Conservation (phyloP, 306 rosid species). For the Erythrophleum fordii region DNA sequence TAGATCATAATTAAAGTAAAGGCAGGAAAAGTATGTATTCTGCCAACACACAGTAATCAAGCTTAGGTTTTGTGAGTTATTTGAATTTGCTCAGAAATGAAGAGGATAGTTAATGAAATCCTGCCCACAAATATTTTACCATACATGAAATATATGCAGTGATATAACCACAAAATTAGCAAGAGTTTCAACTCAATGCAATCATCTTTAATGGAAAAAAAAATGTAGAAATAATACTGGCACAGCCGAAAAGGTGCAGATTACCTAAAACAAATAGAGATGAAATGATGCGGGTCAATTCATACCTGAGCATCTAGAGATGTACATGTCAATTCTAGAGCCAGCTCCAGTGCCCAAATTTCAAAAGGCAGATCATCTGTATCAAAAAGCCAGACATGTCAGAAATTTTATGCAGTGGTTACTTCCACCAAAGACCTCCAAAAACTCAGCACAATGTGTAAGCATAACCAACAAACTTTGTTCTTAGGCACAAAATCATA, state of each 20-base stretch:
- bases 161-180: background rate
- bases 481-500: conserved; percentile 1
- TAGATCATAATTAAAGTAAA: conserved; percentile 23
- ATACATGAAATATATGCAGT: background rate
- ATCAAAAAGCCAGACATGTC: conserved; percentile 44
- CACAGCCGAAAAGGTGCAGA: background rate
- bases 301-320: conserved; percentile 92
- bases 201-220: background rate
- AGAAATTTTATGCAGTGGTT: conserved; percentile 36
- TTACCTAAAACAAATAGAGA: conserved; percentile 24
- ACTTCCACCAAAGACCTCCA: background rate
- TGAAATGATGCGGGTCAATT: conserved; percentile 16
- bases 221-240: background rate
- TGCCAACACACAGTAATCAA: background rate
- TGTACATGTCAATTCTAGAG: conserved; percentile 85
- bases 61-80: conserved; percentile 16
- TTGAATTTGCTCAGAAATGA: conserved; percentile 9
- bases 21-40: conserved; percentile 15
- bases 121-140: conserved; percentile 14
- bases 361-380: conserved; percentile 95
- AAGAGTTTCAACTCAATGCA: background rate
- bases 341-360: conserved; percentile 90
- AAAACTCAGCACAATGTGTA: conserved; percentile 15
- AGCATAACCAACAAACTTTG: background rate
- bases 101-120: conserved; percentile 20